phyloP scores from a whole-genome alignment of 148 eudicot genomes.

The Simmondsia chinensis region DNA sequence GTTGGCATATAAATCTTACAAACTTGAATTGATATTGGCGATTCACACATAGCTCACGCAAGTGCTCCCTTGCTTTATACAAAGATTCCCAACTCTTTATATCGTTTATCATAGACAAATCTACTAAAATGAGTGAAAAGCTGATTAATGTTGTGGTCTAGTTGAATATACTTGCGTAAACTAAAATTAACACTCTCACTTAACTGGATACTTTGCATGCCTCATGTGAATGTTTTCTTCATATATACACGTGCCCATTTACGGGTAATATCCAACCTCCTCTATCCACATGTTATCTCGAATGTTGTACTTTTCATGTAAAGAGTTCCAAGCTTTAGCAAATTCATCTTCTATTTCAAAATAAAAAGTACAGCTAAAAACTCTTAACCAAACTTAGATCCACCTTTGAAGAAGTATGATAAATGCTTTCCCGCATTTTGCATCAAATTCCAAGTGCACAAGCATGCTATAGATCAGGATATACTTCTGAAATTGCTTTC shows the following conservation, averaged over 20 bases:
- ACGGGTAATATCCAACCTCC: constrained; percentile 1
- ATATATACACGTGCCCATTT: constrained; percentile 20
- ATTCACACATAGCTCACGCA: neutral
- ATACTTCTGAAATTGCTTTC: neutral
- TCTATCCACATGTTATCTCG: constrained; percentile 9
- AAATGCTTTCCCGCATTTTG: neutral
- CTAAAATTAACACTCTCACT: too few relatives aligned
- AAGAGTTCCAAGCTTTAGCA: constrained; percentile 8
- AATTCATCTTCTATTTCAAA: constrained; percentile 14
- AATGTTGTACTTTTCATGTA: constrained; percentile 15
- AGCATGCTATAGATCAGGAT: constrained; percentile 5
- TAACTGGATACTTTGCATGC: too few relatives aligned
- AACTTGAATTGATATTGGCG: constrained; percentile 10
- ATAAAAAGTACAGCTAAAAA: constrained; percentile 1
- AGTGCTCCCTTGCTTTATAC: neutral
- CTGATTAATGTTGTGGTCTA: constrained; percentile 3
- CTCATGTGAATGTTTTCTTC: constrained; percentile 12
- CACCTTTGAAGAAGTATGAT: neutral
- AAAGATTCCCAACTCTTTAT: constrained; percentile 7
- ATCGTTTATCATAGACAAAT: constrained; percentile 4
- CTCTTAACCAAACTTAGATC: neutral
- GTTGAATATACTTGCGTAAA: too few relatives aligned
- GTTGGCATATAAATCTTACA: constrained; percentile 10
- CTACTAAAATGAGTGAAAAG: constrained; percentile 10
- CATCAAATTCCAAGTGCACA: constrained; percentile 8